A percentile compares a stretch with the other conserved stretches of the same genome.
Conservation (phyloP, 441 rosid species). For the Metrosideros polymorpha region DNA sequence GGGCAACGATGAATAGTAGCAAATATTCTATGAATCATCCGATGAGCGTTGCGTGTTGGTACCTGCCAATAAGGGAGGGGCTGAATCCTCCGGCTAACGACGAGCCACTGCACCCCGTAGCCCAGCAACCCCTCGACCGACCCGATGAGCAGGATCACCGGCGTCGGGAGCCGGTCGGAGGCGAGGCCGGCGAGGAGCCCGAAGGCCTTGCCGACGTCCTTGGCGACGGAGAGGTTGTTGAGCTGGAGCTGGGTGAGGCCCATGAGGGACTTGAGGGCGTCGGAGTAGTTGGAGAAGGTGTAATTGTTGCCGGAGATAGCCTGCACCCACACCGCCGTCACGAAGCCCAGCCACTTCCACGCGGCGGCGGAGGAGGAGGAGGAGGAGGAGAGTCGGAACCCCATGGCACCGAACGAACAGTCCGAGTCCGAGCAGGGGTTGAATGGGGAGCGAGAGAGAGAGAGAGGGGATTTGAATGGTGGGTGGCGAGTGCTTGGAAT, state of each 20-base stretch:
- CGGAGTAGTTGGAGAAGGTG: conserved; percentile 10
- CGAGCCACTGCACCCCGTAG: conserved; percentile 11
- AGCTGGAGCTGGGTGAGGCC: conserved; percentile 8
- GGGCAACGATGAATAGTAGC: neutral
- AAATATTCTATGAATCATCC: neutral
- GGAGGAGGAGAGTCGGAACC: neutral
- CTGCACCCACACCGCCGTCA: neutral
- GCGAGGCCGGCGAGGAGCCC: conserved; percentile 16
- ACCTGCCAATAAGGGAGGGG: conserved; percentile 14
- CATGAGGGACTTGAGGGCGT: conserved; percentile 6
- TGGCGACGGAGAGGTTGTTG: conserved; percentile 11
- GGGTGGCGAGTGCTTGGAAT: neutral
- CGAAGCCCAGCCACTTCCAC: neutral
- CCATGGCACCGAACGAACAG: neutral
- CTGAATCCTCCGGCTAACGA: conserved; percentile 4
- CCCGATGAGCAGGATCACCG: conserved; percentile 6
- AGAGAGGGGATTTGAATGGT: neutral
- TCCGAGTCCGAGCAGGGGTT: neutral
- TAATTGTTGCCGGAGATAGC: conserved; percentile 1
- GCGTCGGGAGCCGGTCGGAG: conserved; percentile 5
- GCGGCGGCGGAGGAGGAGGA: neutral
- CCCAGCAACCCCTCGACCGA: conserved; percentile 8
- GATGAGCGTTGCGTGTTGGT: neutral
- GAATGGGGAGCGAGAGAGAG: neutral
- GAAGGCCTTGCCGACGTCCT: conserved; percentile 15